phyloP scores from a whole-genome alignment of 371 early-diverging fungal species.

The Funneliformis caledonium region DNA sequence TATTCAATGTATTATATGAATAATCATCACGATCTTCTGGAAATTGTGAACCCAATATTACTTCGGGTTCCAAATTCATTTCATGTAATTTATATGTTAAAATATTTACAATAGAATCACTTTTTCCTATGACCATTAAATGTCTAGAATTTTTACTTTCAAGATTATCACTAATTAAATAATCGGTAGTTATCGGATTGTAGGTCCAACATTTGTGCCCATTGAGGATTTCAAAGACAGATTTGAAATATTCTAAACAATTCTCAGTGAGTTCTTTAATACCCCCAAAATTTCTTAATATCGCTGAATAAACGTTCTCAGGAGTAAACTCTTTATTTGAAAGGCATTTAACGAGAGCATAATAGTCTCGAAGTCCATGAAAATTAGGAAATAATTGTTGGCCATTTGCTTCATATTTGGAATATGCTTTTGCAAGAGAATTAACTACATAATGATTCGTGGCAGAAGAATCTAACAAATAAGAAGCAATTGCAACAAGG shows the following conservation, averaged over 20 bases:
- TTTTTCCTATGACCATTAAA: constrained; percentile 42
- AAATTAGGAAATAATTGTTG: constrained; percentile 26
- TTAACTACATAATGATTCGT: too few relatives aligned
- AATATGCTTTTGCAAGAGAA: constrained; percentile 23
- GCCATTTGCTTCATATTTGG: constrained; percentile 13
- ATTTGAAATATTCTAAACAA: too few relatives aligned
- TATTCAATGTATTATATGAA: constrained; percentile 37
- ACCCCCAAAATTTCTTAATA: constrained; percentile 41
- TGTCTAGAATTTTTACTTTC: constrained; percentile 34
- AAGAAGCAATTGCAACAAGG: constrained; percentile 26
- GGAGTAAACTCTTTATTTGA: not conserved
- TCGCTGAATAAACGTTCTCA: constrained; percentile 31
- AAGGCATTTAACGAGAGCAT: constrained; percentile 33
- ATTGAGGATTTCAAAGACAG: too few relatives aligned
- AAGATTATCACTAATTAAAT: constrained; percentile 34
- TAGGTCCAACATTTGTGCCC: not conserved
- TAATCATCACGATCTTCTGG: constrained; percentile 41
- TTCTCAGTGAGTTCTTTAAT: too few relatives aligned
- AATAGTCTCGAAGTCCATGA: constrained; percentile 40
- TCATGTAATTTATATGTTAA: constrained; percentile 21
- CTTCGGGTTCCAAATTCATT: constrained; percentile 1
- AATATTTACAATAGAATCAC: constrained; percentile 38
- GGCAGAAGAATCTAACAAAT: too few relatives aligned
- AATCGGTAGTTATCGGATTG: not conserved
- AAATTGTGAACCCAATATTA: constrained; percentile 41